Conservation (phyloP, 2,329 filamentous ascomycete species). For the Aspergillus arachidicola region DNA sequence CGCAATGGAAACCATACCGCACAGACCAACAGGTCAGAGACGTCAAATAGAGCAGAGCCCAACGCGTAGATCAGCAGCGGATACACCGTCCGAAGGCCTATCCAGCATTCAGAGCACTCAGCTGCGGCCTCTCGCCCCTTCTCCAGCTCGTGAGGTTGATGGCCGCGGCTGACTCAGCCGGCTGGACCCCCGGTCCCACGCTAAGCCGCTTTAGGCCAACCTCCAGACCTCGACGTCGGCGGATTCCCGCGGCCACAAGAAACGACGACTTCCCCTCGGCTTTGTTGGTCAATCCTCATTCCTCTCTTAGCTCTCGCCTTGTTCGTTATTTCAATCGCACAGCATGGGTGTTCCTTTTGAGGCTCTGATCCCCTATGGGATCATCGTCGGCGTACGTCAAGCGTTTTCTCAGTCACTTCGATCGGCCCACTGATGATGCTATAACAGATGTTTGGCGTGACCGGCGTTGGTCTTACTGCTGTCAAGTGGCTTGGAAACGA, state of each 20-base stretch:
- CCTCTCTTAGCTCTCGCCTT: constrained; percentile 18
- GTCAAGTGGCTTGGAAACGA: constrained; percentile 64
- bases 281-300: constrained; percentile 1
- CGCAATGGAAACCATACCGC: constrained; percentile 17
- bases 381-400: constrained; percentile 62
- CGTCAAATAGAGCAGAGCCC: constrained; percentile 13
- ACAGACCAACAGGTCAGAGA: constrained; percentile 12
- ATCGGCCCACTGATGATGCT: constrained; percentile 17
- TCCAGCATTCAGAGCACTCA: constrained; percentile 34
- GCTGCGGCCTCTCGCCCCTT: constrained; percentile 35
- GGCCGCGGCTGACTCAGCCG: constrained; percentile 39
- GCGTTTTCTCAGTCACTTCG: not conserved
- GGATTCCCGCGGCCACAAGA: constrained; percentile 20
- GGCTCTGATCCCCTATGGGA: constrained; percentile 64
- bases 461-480: constrained; percentile 59
- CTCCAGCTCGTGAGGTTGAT: constrained; percentile 39
- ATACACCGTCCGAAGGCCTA: constrained; percentile 23
- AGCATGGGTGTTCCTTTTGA: constrained; percentile 69
- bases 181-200: constrained; percentile 15
- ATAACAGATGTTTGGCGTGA: constrained; percentile 62
- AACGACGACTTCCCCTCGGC: constrained; percentile 7
- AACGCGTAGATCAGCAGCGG: constrained; percentile 31
- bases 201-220: constrained; percentile 35
- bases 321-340: constrained; percentile 18
- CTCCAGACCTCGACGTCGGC: constrained; percentile 32